phyloP scores from a whole-genome alignment of 192 early-diverging fungal species.

The Backusella liffmaniae region DNA sequence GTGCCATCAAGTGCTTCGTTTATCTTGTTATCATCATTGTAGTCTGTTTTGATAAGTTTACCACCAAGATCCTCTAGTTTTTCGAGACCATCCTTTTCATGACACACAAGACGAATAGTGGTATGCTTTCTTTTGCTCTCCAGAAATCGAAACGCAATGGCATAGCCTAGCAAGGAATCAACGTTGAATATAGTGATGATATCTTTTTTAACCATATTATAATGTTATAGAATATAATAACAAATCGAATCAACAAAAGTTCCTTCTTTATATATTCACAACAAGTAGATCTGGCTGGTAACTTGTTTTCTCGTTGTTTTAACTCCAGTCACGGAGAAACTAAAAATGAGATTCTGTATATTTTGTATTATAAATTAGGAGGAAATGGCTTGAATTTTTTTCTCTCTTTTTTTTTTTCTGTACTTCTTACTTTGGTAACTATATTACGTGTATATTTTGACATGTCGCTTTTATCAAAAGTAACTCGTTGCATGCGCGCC shows the following conservation, averaged over 20 bases:
- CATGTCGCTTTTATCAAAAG: slow-evolving; percentile 60
- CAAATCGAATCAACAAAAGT: not conserved
- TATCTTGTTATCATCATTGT: not conserved
- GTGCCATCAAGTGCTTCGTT: not conserved
- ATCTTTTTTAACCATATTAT: not conserved
- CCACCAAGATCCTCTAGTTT: slow-evolving; percentile 12
- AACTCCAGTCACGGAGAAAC: not conserved
- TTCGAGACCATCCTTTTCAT: not conserved
- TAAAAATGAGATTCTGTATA: not conserved
- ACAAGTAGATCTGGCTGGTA: not conserved
- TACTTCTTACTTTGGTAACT: not conserved
- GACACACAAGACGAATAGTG: slow-evolving; percentile 14
- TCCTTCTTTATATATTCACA: not conserved
- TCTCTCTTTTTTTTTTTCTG: not conserved
- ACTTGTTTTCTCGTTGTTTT: not conserved
- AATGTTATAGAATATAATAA: not conserved
- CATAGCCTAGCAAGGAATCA: slow-evolving; percentile 11
- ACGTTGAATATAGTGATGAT: not conserved
- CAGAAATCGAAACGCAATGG: slow-evolving; percentile 9
- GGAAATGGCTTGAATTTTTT: not conserved
- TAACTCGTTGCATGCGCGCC: slow-evolving; percentile 68
- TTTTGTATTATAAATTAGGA: not conserved
- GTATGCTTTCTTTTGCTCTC: not conserved
- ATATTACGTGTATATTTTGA: slow-evolving; percentile 18
- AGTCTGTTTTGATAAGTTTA: not conserved